Evolutionary conservation across 2,329 filamentous ascomycete genomes (phyloP), one percentile per base, ranked within the genome.

Genomic region (Cladorrhinum sp.): DNA sequence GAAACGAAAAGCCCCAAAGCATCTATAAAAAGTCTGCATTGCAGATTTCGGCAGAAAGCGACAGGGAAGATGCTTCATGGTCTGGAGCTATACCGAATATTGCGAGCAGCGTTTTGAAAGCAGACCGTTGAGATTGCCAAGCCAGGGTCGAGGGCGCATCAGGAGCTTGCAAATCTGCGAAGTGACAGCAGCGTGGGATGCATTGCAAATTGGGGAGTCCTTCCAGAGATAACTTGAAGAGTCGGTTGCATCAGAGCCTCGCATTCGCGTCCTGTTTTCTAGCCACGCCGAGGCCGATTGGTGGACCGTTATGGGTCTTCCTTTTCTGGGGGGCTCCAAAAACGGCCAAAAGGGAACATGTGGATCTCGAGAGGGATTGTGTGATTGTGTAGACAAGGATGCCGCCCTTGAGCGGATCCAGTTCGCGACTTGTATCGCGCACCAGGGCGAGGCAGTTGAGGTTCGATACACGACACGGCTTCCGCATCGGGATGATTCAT

Each of bases 21-120:
- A 57, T 62, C 26, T 61, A 61, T 10, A 8, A 42, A 42, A 42
- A 42, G 3, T 42, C 16, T 12, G 16, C 36, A 42, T 14, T n/a
- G 36, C 36, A 42, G 16, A 42, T n/a, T 42, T 42, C 16, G 21
- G 28, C 18, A 12, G n/a, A 20, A 48, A 7, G 36, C 16, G 36
- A 42, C 36, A 42, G 36, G 6, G 12, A 42, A 10, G 36, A 14
- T n/a, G 36, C 36, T 14, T 7, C 7, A 14, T 16, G 36, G 42
- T 21, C 6, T 46, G 42, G 16, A 21, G 14, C 33, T 16, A 16
- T 16, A 3, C 33, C 33, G 12, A 36, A 36, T 12, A 36, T 16
- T 36, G 33, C 14, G 33, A 30, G 26, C 26, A 10, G 26, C 26
- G 26, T 30, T 30, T 30, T n/a, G n/a, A n/a, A n/a, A n/a, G n/a